Conservation (phyloP, 768 basidiomycete genomes). For the Amanita rubescens region DNA sequence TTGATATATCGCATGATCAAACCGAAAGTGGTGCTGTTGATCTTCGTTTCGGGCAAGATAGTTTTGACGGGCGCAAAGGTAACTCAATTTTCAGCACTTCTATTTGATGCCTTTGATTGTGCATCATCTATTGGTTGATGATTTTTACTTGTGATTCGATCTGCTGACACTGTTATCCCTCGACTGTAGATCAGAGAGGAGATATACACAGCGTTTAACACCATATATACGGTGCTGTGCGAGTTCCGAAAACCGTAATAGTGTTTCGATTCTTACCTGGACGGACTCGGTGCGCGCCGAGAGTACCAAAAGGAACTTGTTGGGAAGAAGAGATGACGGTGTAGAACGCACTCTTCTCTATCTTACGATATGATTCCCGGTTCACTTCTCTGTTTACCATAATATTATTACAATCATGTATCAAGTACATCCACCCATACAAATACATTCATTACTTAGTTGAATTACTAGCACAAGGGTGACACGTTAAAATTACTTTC, state of each 20-base stretch:
- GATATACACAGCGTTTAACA: constrained; percentile 99
- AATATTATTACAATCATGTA: constrained; percentile 24
- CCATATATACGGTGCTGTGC: constrained; percentile 96
- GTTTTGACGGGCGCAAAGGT: constrained; percentile 99
- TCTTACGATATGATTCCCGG: neutral
- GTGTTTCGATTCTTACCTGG: neutral
- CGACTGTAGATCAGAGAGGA: constrained; percentile 86
- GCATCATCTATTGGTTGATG: constrained; percentile 21
- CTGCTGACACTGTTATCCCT: constrained; percentile 33
- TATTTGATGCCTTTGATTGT: constrained; percentile 11
- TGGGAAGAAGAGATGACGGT: constrained; percentile 27
- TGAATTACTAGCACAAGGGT: neutral
- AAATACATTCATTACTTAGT: constrained; percentile 6
- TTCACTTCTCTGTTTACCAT: constrained; percentile 16
- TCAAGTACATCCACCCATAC: constrained; percentile 17
- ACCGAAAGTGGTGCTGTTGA: constrained; percentile 96
- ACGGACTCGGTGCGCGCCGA: neutral
- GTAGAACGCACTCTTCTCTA: constrained; percentile 34
- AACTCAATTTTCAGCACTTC: constrained; percentile 23
- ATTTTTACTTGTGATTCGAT: constrained; percentile 33
- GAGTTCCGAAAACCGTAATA: constrained; percentile 84
- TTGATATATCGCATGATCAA: constrained; percentile 99
- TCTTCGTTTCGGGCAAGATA: constrained; percentile 99
- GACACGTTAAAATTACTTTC: neutral
- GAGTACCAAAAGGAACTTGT: neutral